Base-by-base conservation (phyloP, 805 yeast species). In the Starmerella kuoi region DNA sequence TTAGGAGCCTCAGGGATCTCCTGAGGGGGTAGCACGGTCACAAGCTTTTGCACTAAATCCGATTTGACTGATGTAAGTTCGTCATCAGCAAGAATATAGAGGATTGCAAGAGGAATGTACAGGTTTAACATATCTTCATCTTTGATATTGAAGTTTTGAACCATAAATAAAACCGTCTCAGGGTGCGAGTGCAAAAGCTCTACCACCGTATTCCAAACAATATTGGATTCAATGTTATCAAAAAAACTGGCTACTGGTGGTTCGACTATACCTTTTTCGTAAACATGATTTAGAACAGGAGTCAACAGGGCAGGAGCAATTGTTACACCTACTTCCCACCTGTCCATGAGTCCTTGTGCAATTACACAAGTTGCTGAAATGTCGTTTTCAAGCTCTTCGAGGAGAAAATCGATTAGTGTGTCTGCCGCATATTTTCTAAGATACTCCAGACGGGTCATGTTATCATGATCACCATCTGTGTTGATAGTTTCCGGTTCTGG, bases 271-370 rank as follows among this genome's bases (percentile, higher is more conserved):
- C 39, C 45, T 2, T 14, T n/a, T 12, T 19, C 6, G 6, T 25
- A 21, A 15, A 42, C 34, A 8, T 9, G 17, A 0, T 79, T 62
- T 37, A 91, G 59, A 2, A 83, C 65, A 0, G 93, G 88, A 1
- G 74, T 61, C 35, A 91, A 72, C 6, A 87, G 59, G 21, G 65
- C 61, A 0, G 95, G 93, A 1, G 86, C 75, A 1, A 88, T 64
- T 12, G 71, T 58, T 9, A 77, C 74, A 11, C 95, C 93, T 32
- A 91, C 77, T 60, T 91, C 98, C 97, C 97, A 91, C 47, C 85
- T 74, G 56, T 91, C 97, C 77, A 87, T 73, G 3, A 87, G 67
- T 1, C 91, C 74, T 3, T 78, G 63, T 2, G 84, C 69, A 5
- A 88, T 77, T 38, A 69, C 73, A 53, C 76, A 76, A 0, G 81